A percentile compares a stretch with the other conserved stretches of the same genome.
phyloP scores from a whole-genome alignment of 345 rosid genomes.

The Eucalyptus albens region DNA sequence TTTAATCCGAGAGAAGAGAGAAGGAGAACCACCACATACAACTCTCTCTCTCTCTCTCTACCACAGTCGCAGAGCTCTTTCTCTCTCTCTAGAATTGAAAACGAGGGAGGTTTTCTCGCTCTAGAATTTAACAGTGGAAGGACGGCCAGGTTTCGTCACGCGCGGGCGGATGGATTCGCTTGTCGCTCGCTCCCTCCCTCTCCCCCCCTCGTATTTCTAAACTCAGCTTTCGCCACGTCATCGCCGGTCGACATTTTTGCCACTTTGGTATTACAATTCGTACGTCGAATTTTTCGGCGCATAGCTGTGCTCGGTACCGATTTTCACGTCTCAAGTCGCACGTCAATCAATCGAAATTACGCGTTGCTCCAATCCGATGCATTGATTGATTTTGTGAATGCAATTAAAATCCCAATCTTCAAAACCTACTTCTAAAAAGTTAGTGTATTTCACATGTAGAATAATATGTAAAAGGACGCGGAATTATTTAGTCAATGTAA shows the following conservation, averaged over 20 bases:
- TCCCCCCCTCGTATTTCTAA: neutral
- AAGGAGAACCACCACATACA: neutral
- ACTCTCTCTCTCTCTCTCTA: neutral
- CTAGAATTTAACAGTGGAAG: neutral
- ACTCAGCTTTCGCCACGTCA: neutral
- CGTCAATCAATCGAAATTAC: neutral
- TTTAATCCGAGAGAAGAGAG: neutral
- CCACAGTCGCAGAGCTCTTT: neutral
- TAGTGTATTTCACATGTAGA: too few relatives aligned
- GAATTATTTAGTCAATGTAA: too few relatives aligned
- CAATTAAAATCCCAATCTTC: too few relatives aligned
- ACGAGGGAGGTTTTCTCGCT: neutral
- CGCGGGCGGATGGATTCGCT: neutral
- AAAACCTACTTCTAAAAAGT: too few relatives aligned
- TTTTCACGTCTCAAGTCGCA: neutral
- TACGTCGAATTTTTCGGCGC: too few relatives aligned
- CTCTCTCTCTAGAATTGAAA: neutral
- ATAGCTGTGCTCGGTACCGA: too few relatives aligned
- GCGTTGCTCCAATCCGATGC: neutral
- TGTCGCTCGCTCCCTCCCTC: neutral
- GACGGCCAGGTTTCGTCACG: neutral
- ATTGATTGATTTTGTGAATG: neutral
- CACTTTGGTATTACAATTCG: neutral
- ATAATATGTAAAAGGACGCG: too few relatives aligned
- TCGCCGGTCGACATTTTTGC: neutral